These are phyloP conservation scores for Boechera retrofracta DNA, from an alignment of 345 rosid genomes.

Conservation along the genomic window DNA sequence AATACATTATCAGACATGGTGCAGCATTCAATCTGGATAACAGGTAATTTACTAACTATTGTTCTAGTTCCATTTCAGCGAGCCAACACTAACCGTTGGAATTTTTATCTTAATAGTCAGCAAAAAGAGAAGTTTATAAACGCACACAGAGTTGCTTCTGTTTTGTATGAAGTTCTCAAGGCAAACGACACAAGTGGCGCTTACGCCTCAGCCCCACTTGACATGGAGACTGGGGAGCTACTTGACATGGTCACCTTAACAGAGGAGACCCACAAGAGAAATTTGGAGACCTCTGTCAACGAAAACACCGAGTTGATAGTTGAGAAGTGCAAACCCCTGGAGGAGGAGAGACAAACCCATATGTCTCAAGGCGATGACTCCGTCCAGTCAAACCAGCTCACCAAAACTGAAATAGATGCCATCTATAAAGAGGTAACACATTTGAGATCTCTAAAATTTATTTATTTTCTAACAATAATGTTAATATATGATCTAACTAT, in stretches of 20 bases:
- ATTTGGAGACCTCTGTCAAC: background rate
- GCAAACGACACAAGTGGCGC: conserved; percentile 51
- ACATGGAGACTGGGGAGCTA: background rate
- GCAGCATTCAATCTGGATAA: conserved; percentile 55
- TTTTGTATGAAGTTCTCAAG: conserved; percentile 67
- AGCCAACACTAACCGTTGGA: conserved; percentile 17
- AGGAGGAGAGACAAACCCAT: background rate
- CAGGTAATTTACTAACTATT: conserved; percentile 39
- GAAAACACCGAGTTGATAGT: background rate
- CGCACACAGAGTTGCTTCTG: conserved; percentile 69
- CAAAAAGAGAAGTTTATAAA: conserved; percentile 57
- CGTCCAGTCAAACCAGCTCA: background rate
- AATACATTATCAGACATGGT: conserved; percentile 54
- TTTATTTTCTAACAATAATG: background rate
- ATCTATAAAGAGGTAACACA: background rate
- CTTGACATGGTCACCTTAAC: background rate
- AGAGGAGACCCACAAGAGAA: background rate
- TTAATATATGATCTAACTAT: background rate
- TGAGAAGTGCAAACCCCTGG: background rate
- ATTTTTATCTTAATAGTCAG: conserved; percentile 36
- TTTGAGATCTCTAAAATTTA: background rate
- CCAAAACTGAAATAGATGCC: background rate
- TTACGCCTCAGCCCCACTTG: background rate
- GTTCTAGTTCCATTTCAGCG: conserved; percentile 1
- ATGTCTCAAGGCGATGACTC: conserved; percentile 2